Evolutionary conservation across 371 early-diverging fungal species (phyloP).

Genomic region (Nosema muscidifuracis): DNA sequence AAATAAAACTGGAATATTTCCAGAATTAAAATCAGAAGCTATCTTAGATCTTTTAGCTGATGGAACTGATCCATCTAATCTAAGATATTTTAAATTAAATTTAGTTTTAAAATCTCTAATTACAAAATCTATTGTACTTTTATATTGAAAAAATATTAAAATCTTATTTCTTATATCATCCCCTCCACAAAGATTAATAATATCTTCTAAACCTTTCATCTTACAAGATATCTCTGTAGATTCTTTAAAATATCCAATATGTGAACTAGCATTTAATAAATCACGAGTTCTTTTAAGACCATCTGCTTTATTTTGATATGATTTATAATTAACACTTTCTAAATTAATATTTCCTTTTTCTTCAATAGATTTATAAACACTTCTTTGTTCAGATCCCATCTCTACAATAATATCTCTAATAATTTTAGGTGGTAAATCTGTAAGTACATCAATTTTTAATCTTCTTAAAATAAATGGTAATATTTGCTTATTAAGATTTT

Average conservation of each 20-base stretch:
- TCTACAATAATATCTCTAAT: constrained; percentile 93
- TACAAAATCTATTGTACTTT: constrained; percentile 87
- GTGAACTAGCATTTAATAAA: constrained; percentile 44
- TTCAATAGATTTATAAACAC: constrained; percentile 72
- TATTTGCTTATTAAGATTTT: constrained; percentile 85
- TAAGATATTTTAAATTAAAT: constrained; percentile 66
- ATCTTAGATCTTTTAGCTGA: constrained; percentile 71
- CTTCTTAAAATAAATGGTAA: constrained; percentile 89
- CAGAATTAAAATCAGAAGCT: constrained; percentile 83
- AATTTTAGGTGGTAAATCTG: constrained; percentile 96
- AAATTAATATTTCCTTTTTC: constrained; percentile 24
- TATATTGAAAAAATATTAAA: constrained; percentile 88
- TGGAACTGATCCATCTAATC: constrained; percentile 88
- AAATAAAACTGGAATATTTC: constrained; percentile 82
- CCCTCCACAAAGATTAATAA: constrained; percentile 73
- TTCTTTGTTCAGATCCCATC: constrained; percentile 71
- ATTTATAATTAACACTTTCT: constrained; percentile 19
- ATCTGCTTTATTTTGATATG: constrained; percentile 5
- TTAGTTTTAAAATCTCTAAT: constrained; percentile 66
- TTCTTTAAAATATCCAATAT: constrained; percentile 69
- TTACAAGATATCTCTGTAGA: constrained; percentile 45
- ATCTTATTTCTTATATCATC: constrained; percentile 69
- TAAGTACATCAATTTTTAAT: constrained; percentile 91
- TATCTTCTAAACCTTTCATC: constrained; percentile 74
- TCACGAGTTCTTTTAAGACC: constrained; percentile 26